Evolutionary conservation across 352 stramenopile species (phyloP), one percentile per base, ranked within the genome.

Genomic region (Plasmopara halstedii): DNA sequence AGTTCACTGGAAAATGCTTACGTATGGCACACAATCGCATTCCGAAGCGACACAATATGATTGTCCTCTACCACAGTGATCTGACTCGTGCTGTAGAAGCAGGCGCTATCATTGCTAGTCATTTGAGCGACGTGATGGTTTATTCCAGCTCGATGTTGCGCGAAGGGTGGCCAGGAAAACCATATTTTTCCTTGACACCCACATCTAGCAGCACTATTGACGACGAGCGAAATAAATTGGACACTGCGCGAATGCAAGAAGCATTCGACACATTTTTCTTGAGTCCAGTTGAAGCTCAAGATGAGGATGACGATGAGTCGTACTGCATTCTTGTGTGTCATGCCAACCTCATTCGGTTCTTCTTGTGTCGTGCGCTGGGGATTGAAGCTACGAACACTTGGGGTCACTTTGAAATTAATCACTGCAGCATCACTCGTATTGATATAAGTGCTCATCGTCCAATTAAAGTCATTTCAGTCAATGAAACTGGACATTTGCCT

Each of bases 371-470:
- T 39, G 75, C 77, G 7, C 59, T 92, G 37, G 70, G 74, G 10
- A 67, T 89, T 13, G 58, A 67, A 17, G 58, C 80, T 11, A 42
- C 57, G 9, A 75, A 69, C 11, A 72, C 70, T 7, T 92, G 80
- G 80, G 77, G 77, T 22, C 73, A 87, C 48, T 85, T 92, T 37
- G 80, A 89, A 58, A 88, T 92, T 57, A 89, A 92, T 43, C 77
- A 92, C 48, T 92, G 80, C 51, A 59, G 77, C 50, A 64, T 92
- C 55, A 87, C 80, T 19, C 75, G 77, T 21, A 79, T 92, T 36
- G 78, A 89, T 32, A 56, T 89, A 11, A 83, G 72, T 42, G 60
- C 56, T 32, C 76, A 84, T 58, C 69, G 70, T 2, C 72, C 74
- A 14, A 66, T 82, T 17, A 91, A 91, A 56, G 62, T 91, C 14